Evolutionary conservation across 129 eudicot species (phyloP), one percentile per base, ranked within the genome.

Genomic region (Erigeron canadensis): DNA sequence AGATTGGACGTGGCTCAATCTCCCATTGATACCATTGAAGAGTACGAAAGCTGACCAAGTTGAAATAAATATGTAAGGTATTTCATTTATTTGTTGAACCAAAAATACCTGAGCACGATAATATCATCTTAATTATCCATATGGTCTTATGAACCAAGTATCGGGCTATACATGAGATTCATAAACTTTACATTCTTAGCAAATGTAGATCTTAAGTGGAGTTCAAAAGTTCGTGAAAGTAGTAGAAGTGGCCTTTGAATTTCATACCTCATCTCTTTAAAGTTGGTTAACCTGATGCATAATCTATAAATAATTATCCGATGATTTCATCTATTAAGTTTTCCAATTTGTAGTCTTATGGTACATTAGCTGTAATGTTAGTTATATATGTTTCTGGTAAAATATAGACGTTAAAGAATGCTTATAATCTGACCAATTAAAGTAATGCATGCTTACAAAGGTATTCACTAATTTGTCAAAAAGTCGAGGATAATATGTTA

Each of bases 31-130:
- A 51, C 91, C 11, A 67, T 79, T 41, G 58, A 73, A 17, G 96
- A 91, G 80, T 88, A 91, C 48, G 90, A 82, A 72, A 91, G 95
- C 56, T 91, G 84, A 85, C 42, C 7, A 12, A 67, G 45, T 74
- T 58, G 28, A 63, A 34, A 64, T 64, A 63, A 18, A 69, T 38
- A 47, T 69, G 75, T 44, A 60, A 61, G 71, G 39, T 50, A 62
- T 63, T 37, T 38, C 37, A 79, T 55, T 65, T 45, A 10, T 48
- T 79, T 66, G 10, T 72, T 39, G 57, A 45, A 73, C 53, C 56
- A 47, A 43, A 43, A 15, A 71, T 4, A 39, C 21, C 9, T 8
- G 19, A 53, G 48, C 41, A 76, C 7, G 38, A 42, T 22, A 58
- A 43, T 9, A 45, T 37, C 63, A 22, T 42, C 61, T 2, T 60